Conservation (phyloP, 225 moss, liverwort and hornwort genomes). For the Takakia lepidozioides region DNA sequence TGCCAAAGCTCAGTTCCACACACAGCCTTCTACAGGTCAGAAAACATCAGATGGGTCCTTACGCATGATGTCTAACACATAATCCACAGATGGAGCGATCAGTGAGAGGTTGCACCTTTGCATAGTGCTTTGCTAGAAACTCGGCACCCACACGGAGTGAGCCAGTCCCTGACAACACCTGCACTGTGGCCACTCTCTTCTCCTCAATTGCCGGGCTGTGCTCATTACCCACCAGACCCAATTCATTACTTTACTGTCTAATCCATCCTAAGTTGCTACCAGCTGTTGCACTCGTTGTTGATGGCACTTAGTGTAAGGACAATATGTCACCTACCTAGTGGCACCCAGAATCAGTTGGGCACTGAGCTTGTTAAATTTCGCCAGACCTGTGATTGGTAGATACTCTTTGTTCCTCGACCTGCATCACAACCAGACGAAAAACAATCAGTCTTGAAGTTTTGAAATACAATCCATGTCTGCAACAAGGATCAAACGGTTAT, state of each 20-base stretch:
- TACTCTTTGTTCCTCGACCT: constrained; percentile 87
- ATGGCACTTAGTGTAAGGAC: too few species aligned
- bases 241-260: too few species aligned
- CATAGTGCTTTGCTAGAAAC: constrained; percentile 67
- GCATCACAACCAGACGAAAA: constrained; percentile 7
- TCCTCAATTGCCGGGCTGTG: constrained; percentile 61
- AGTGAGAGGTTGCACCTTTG: constrained; percentile 27
- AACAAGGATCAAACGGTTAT: background rate
- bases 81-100: too few species aligned
- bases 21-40: too few species aligned
- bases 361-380: constrained; percentile 72
- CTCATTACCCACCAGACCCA: constrained; percentile 11
- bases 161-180: constrained; percentile 84
- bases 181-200: constrained; percentile 76
- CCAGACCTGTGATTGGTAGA: constrained; percentile 63
- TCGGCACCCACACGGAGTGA: constrained; percentile 80
- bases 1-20: too few species aligned
- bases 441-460: background rate
- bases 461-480: background rate
- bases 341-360: constrained; percentile 74
- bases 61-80: too few species aligned
- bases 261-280: too few species aligned
- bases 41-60: too few species aligned
- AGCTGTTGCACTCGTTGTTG: too few species aligned
- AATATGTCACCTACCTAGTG: constrained; percentile 41